phyloP scores from a whole-genome alignment of 441 rosid genomes.

The Mallotus japonicus region DNA sequence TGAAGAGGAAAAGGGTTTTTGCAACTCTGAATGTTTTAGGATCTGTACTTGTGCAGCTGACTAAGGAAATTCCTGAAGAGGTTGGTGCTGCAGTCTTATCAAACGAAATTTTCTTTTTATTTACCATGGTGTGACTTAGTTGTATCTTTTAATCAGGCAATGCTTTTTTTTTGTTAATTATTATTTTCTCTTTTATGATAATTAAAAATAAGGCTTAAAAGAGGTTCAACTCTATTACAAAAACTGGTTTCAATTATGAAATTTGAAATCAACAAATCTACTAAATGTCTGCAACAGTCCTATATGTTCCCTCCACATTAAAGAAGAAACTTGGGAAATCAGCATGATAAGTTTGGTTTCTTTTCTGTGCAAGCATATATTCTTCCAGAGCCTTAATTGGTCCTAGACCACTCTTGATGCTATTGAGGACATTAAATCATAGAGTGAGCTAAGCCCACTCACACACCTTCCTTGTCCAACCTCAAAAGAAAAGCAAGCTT shows the following conservation, averaged over 20 bases:
- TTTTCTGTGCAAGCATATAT: not conserved
- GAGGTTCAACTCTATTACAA: not conserved
- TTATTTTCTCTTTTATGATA: not conserved
- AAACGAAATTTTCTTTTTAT: constrained; percentile 8
- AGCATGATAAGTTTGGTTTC: not conserved
- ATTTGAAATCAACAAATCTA: not conserved
- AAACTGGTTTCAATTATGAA: not conserved
- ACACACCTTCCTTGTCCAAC: not conserved
- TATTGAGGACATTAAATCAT: too few relatives aligned
- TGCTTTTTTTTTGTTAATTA: not conserved
- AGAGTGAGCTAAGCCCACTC: not conserved
- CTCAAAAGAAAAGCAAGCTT: not conserved
- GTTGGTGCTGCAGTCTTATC: constrained; percentile 40
- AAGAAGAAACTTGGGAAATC: too few relatives aligned
- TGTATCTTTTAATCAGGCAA: not conserved
- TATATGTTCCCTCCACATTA: not conserved
- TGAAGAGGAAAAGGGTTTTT: constrained; percentile 79
- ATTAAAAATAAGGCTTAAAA: not conserved
- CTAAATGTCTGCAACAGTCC: not conserved
- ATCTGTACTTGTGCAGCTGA: constrained; percentile 75
- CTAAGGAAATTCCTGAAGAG: constrained; percentile 87
- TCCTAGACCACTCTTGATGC: too few relatives aligned
- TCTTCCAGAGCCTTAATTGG: not conserved
- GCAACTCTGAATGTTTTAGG: constrained; percentile 88
- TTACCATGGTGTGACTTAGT: not conserved